A percentile compares a stretch with the other conserved stretches of the same genome.
These are phyloP conservation scores for Chaetomium olivaceum DNA, from an alignment of 2,329 filamentous ascomycete genomes.

Conservation along the genomic window DNA sequence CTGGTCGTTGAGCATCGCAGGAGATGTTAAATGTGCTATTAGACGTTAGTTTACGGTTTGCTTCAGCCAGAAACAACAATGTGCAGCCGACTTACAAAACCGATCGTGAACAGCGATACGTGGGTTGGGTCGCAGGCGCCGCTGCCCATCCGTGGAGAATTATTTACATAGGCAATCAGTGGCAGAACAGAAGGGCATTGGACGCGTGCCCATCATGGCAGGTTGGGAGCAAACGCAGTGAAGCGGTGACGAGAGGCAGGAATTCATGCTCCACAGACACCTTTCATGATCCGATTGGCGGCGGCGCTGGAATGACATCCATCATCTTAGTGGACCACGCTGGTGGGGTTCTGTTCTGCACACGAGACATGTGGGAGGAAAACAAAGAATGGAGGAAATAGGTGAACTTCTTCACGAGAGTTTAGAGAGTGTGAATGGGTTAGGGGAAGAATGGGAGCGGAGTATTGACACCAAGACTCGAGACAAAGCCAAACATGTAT, in stretches of 20 bases:
- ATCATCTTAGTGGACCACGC: not conserved
- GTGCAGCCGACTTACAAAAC: not conserved
- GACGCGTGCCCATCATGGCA: not conserved
- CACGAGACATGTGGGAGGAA: not conserved
- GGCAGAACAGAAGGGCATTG: not conserved
- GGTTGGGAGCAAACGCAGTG: not conserved
- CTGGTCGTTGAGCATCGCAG: conserved; percentile 28
- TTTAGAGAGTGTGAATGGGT: not conserved
- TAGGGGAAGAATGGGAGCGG: not conserved
- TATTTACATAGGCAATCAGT: not conserved
- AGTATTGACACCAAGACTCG: not conserved
- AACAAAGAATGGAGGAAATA: not conserved
- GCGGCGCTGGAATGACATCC: not conserved
- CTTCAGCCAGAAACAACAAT: not conserved
- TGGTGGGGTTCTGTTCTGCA: not conserved
- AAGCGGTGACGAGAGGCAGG: not conserved
- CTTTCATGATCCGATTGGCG: not conserved
- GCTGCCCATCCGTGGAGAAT: conserved; percentile 4
- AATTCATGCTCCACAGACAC: not conserved
- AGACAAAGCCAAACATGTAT: not conserved
- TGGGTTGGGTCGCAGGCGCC: conserved; percentile 4
- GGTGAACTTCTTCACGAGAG: not conserved
- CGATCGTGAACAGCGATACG: not conserved
- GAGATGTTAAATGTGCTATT: not conserved
- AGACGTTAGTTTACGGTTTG: not conserved